Percentiles rank a stretch among this genome's conserved stretches.
These are phyloP conservation scores for Murraya paniculata DNA, from an alignment of 345 rosid species.

Conservation along the genomic window DNA sequence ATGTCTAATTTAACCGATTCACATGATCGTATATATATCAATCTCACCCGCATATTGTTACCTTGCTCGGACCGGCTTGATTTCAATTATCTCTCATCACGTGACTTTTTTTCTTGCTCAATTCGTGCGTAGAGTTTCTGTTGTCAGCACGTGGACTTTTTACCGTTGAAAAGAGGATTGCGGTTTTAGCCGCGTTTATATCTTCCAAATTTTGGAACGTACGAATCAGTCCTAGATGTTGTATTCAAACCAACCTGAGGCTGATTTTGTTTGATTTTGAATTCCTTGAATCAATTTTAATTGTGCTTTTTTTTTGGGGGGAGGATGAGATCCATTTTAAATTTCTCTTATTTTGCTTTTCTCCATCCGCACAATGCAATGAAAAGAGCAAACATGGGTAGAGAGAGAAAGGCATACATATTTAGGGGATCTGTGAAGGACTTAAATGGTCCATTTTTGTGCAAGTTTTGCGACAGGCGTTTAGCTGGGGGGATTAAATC, in stretches of 20 bases:
- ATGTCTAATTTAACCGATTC: too few species aligned
- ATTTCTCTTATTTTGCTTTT: not conserved
- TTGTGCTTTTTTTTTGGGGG: not conserved
- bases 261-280: too few species aligned
- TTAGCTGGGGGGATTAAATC: slow-evolving; percentile 13
- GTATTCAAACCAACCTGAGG: too few species aligned
- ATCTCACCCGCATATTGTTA: not conserved
- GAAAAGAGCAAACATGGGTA: not conserved
- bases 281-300: too few species aligned
- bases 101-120: not conserved
- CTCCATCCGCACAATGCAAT: not conserved
- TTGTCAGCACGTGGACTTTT: too few species aligned
- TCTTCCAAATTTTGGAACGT: too few species aligned
- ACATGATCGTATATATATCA: too few species aligned
- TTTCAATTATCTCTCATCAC: not conserved
- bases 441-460: not conserved
- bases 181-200: too few species aligned
- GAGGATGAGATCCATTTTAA: not conserved
- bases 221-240: too few species aligned
- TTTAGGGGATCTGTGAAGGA: slow-evolving; percentile 16
- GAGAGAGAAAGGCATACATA: slow-evolving; percentile 11
- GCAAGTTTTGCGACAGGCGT: not conserved
- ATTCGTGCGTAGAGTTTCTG: not conserved
- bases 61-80: not conserved
- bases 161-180: too few species aligned